A percentile compares a stretch with the other conserved stretches of the same genome.
phyloP scores from a whole-genome alignment of 768 basidiomycete genomes.

The Cytidiella melzeri region DNA sequence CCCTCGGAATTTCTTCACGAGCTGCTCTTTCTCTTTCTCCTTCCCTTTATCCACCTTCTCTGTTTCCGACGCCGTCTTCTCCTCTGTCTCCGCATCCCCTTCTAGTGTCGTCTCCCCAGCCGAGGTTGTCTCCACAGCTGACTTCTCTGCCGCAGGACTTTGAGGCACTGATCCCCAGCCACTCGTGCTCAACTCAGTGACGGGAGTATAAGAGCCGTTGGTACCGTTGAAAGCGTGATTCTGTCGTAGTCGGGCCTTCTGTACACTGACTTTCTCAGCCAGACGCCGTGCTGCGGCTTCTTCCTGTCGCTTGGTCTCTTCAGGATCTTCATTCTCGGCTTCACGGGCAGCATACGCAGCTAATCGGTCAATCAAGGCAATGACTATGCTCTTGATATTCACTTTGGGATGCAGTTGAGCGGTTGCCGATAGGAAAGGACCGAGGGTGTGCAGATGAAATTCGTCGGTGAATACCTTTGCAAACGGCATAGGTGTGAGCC shows the following conservation, averaged over 20 bases:
- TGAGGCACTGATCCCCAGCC: constrained; percentile 24
- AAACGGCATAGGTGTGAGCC: neutral
- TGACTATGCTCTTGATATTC: constrained; percentile 98
- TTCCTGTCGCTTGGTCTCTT: constrained; percentile 89
- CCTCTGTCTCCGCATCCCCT: neutral
- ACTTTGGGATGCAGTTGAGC: constrained; percentile 97
- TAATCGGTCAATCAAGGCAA: constrained; percentile 92
- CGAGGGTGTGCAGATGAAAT: constrained; percentile 94
- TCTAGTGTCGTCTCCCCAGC: constrained; percentile 6
- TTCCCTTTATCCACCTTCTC: constrained; percentile 33
- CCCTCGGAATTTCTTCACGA: constrained; percentile 82
- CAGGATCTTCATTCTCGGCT: constrained; percentile 93
- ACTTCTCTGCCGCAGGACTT: constrained; percentile 20
- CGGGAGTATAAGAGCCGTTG: constrained; percentile 15
- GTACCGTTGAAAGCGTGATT: constrained; percentile 27
- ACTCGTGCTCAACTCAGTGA: constrained; percentile 10
- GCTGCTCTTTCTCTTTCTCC: constrained; percentile 45
- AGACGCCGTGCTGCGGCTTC: constrained; percentile 87
- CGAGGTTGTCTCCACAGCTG: too few relatives aligned
- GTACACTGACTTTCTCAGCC: constrained; percentile 77
- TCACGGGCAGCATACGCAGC: constrained; percentile 96
- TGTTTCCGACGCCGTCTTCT: constrained; percentile 7
- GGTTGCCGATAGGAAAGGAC: constrained; percentile 92
- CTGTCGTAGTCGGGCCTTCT: constrained; percentile 59
- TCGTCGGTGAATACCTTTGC: constrained; percentile 93